A percentile compares a stretch with the other conserved stretches of the same genome.
These are phyloP conservation scores for Hibiscus trionum DNA, from an alignment of 345 rosid genomes.

Conservation along the genomic window DNA sequence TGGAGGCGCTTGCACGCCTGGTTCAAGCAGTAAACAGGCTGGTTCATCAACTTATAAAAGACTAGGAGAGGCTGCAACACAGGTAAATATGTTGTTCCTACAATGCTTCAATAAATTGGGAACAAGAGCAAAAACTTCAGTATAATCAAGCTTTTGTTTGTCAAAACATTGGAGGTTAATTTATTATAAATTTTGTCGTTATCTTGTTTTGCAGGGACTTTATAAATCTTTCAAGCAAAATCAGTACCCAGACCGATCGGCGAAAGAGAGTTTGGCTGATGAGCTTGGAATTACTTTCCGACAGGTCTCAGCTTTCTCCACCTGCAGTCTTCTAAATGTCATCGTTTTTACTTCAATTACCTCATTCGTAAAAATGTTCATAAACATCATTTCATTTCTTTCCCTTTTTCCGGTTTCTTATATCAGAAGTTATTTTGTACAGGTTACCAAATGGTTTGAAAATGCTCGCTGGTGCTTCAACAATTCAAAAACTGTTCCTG, in stretches of 20 bases:
- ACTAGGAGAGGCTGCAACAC: slow-evolving; percentile 47
- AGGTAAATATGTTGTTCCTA: slow-evolving; percentile 35
- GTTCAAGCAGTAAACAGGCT: neutral
- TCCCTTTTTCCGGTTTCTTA: neutral
- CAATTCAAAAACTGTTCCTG: slow-evolving; percentile 28
- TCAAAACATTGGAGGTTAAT: neutral
- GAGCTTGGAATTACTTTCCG: slow-evolving; percentile 53
- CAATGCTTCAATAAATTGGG: neutral
- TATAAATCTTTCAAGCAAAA: slow-evolving; percentile 44
- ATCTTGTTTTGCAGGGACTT: slow-evolving; percentile 47
- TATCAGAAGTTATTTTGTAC: slow-evolving; percentile 7
- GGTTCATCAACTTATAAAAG: slow-evolving; percentile 29
- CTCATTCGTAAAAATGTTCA: neutral
- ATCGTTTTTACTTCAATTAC: neutral
- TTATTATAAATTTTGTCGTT: neutral
- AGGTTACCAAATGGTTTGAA: slow-evolving; percentile 83
- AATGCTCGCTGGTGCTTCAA: slow-evolving; percentile 66
- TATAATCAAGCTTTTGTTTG: neutral
- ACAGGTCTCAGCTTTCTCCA: slow-evolving; percentile 43
- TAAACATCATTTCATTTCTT: neutral
- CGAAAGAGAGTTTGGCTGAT: slow-evolving; percentile 50
- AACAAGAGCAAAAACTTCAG: neutral
- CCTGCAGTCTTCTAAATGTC: neutral
- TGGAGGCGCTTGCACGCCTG: slow-evolving; percentile 11
- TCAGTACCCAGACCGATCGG: slow-evolving; percentile 58